Conservation (phyloP, 1,284 basidiomycete genomes). For the Vanrija sp. region DNA sequence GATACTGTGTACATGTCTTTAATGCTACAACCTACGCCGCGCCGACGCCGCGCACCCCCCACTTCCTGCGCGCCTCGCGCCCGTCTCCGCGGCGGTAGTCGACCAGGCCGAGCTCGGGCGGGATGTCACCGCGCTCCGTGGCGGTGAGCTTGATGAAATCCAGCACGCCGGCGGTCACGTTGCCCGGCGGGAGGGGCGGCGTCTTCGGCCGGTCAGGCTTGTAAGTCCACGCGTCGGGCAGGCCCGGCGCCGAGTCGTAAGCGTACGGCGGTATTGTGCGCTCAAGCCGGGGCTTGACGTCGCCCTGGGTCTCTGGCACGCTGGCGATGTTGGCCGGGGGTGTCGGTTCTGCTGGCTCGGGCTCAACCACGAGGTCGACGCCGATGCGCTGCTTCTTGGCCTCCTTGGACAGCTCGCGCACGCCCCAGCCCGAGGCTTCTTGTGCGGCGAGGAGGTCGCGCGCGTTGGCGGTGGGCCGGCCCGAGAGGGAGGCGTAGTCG, state of each 20-base stretch:
- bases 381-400: conserved; percentile 24
- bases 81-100: conserved; percentile 28
- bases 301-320: conserved; percentile 3
- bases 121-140: conserved; percentile 40
- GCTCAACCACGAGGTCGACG: neutral
- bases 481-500: conserved; percentile 29
- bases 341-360: conserved; percentile 6
- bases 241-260: conserved; percentile 31
- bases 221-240: conserved; percentile 41
- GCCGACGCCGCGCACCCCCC: conserved; percentile 21
- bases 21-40: neutral
- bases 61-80: conserved; percentile 12
- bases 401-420: conserved; percentile 22
- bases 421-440: conserved; percentile 19
- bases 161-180: conserved; percentile 35
- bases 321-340: conserved; percentile 3
- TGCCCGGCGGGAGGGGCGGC: conserved; percentile 4
- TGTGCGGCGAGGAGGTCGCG: conserved; percentile 31
- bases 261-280: conserved; percentile 20
- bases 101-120: conserved; percentile 44
- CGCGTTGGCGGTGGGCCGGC: conserved; percentile 24
- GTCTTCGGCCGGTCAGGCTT: conserved; percentile 7
- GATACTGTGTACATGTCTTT: neutral
- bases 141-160: conserved; percentile 46
- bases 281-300: conserved; percentile 9